Conservation (phyloP, 2,329 filamentous ascomycete species). For the Lecanicillium sp. region DNA sequence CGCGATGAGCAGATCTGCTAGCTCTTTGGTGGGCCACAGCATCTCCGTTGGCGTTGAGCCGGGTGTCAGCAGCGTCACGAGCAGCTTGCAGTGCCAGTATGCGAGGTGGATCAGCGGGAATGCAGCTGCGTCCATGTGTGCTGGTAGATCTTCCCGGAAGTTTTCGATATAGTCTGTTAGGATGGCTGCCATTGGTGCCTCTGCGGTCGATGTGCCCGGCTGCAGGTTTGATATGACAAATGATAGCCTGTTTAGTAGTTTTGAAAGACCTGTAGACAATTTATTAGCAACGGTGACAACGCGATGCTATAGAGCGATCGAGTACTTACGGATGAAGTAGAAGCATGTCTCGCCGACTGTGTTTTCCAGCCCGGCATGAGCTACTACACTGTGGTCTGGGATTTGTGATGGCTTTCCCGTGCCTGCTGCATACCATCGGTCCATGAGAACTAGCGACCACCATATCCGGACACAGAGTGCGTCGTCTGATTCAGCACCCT, state of each 20-base stretch:
- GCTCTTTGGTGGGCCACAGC: constrained; percentile 50
- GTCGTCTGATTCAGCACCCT: constrained; percentile 51
- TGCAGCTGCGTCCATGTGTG: constrained; percentile 40
- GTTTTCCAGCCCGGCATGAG: constrained; percentile 49
- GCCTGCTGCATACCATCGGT: constrained; percentile 65
- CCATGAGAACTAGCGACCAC: constrained; percentile 65
- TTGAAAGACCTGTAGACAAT: constrained; percentile 40
- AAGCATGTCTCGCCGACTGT: constrained; percentile 57
- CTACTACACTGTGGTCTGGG: constrained; percentile 51
- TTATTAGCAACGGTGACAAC: neutral
- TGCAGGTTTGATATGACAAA: constrained; percentile 28
- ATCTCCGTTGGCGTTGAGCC: constrained; percentile 47
- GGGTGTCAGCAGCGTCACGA: constrained; percentile 53
- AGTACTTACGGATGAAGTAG: constrained; percentile 53
- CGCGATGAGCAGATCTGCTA: constrained; percentile 48
- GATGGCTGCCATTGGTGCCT: constrained; percentile 24
- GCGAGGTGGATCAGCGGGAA: constrained; percentile 54
- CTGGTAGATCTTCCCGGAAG: constrained; percentile 56
- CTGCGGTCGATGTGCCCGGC: constrained; percentile 24
- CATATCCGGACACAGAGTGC: constrained; percentile 57
- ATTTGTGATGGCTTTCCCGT: constrained; percentile 55
- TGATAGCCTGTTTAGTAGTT: constrained; percentile 39
- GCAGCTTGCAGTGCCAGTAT: constrained; percentile 62
- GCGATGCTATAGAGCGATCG: too few relatives aligned
- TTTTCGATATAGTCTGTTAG: constrained; percentile 41